These are phyloP conservation scores for Viridothelium virens DNA, from an alignment of 495 filamentous ascomycete species.

Conservation along the genomic window DNA sequence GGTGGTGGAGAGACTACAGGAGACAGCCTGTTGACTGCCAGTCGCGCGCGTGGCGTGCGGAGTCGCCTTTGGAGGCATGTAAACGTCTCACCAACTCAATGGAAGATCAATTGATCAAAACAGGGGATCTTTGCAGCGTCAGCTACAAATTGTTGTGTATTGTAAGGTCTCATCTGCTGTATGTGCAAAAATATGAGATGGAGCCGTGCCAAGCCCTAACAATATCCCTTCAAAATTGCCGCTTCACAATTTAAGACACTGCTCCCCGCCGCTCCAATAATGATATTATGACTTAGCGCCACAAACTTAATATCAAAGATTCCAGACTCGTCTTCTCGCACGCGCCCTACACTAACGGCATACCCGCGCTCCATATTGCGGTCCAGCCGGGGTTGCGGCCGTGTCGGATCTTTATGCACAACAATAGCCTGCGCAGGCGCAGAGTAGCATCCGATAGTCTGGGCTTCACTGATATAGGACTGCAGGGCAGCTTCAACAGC, in stretches of 20 bases:
- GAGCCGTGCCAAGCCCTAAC: too few relatives aligned
- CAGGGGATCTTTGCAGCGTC: too few relatives aligned
- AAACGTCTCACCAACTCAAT: too few relatives aligned
- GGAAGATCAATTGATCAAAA: too few relatives aligned
- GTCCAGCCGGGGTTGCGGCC: conserved; percentile 35
- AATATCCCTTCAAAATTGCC: conserved; percentile 71
- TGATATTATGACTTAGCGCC: conserved; percentile 42
- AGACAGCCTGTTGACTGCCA: too few relatives aligned
- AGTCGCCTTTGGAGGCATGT: too few relatives aligned
- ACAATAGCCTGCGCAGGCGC: conserved; percentile 35
- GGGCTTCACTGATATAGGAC: conserved; percentile 32
- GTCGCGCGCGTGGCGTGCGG: too few relatives aligned
- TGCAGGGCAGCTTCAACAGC: conserved; percentile 33
- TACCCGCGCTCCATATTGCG: conserved; percentile 34
- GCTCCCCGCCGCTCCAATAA: conserved; percentile 86
- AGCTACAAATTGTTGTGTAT: too few relatives aligned
- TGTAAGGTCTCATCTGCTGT: too few relatives aligned
- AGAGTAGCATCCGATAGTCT: conserved; percentile 32
- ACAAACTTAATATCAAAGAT: conserved; percentile 37
- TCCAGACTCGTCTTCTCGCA: conserved; percentile 33
- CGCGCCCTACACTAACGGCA: conserved; percentile 33
- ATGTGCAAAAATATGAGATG: too few relatives aligned
- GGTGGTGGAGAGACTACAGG: too few relatives aligned
- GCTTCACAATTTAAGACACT: conserved; percentile 90
- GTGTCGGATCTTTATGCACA: conserved; percentile 35